These are phyloP conservation scores for Sclerotinia sclerotiorum DNA, from an alignment of 2,329 filamentous ascomycete species.

Conservation along the genomic window DNA sequence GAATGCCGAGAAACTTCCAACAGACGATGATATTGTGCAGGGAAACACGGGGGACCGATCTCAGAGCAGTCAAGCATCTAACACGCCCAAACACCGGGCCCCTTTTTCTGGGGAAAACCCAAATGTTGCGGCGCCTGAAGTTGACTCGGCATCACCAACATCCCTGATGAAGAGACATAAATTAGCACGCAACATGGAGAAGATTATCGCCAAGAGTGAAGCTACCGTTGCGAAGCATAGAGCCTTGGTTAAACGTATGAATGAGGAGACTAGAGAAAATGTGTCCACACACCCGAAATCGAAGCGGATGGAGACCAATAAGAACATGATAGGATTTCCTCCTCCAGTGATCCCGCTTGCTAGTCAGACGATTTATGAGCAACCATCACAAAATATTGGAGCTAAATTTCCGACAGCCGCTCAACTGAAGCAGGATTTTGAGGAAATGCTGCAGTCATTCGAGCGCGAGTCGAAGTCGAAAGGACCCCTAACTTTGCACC, in stretches of 20 bases:
- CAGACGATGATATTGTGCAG: not conserved
- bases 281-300: not conserved
- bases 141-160: not conserved
- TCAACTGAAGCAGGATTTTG: conserved; percentile 10
- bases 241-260: not conserved
- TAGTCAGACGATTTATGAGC: not conserved
- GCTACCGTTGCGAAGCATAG: conserved; percentile 11
- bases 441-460: conserved; percentile 15
- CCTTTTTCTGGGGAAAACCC: not conserved
- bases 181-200: not conserved
- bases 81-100: not conserved
- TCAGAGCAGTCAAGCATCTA: not conserved
- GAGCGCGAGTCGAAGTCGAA: conserved; percentile 7
- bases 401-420: conserved; percentile 3
- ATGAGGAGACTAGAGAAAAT: not conserved
- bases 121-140: not conserved
- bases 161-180: not conserved
- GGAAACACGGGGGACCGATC: not conserved
- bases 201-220: conserved; percentile 5
- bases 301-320: not conserved
- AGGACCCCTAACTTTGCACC: not conserved
- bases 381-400: not conserved
- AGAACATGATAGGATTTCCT: not conserved
- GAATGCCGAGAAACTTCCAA: not conserved
- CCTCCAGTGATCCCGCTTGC: not conserved